Percentiles rank a stretch among this genome's conserved stretches.
phyloP scores from a whole-genome alignment of 2,329 filamentous ascomycete genomes.

The Ilyonectria sp. region DNA sequence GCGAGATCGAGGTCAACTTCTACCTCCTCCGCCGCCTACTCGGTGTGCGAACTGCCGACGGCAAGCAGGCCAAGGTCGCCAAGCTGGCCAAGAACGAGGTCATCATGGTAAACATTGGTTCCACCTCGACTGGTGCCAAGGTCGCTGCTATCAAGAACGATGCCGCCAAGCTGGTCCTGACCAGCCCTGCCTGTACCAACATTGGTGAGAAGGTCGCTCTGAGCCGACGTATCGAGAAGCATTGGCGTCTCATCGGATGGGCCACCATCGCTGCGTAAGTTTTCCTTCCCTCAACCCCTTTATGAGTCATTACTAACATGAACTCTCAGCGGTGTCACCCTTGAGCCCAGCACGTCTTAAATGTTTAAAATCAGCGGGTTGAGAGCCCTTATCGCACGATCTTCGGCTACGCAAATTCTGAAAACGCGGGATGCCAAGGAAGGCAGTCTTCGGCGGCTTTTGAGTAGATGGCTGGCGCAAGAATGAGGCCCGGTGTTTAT shows the following conservation, averaged over 20 bases:
- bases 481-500: constrained; percentile 46
- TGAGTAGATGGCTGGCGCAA: constrained; percentile 49
- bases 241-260: constrained; percentile 97
- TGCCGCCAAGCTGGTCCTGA: constrained; percentile 94
- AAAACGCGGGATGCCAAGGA: constrained; percentile 40
- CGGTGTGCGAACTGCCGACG: constrained; percentile 97
- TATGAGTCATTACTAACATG: constrained; percentile 41
- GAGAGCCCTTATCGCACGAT: constrained; percentile 43
- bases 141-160: constrained; percentile 97
- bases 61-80: constrained; percentile 99
- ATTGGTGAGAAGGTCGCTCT: constrained; percentile 98
- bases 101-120: constrained; percentile 99
- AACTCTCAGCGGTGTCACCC: constrained; percentile 64
- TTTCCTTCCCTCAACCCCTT: constrained; percentile 5
- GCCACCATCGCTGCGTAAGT: constrained; percentile 82
- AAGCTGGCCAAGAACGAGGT: constrained; percentile 99
- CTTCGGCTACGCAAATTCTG: constrained; percentile 39
- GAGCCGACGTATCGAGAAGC: constrained; percentile 97
- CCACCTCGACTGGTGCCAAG: constrained; percentile 97
- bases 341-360: constrained; percentile 66
- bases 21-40: constrained; percentile 95
- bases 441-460: constrained; percentile 42
- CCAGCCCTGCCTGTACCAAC: constrained; percentile 95
- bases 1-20: constrained; percentile 99
- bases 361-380: constrained; percentile 34